Evolutionary conservation across 2,329 filamentous ascomycete species (phyloP).

Genomic region (Hymenoscyphus infarciens): DNA sequence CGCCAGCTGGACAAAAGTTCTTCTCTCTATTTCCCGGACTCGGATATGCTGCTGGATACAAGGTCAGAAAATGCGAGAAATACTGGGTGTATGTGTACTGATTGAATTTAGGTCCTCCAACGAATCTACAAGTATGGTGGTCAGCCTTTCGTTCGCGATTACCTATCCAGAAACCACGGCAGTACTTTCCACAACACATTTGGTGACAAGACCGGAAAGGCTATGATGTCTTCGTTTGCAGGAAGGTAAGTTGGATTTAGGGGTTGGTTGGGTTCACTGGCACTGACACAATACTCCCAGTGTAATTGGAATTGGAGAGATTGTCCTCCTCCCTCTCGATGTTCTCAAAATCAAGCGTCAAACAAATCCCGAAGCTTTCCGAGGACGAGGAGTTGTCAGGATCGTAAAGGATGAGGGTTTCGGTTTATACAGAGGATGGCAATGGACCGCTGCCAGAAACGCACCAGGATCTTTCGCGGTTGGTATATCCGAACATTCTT

Average conservation of each 20-base stretch:
- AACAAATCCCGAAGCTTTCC: constrained; percentile 97
- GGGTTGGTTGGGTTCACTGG: constrained; percentile 7
- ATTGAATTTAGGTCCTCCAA: constrained; percentile 67
- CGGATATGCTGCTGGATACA: constrained; percentile 96
- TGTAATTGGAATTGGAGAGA: constrained; percentile 95
- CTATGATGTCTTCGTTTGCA: constrained; percentile 94
- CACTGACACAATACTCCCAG: constrained; percentile 41
- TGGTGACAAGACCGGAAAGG: constrained; percentile 95
- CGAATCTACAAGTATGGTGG: constrained; percentile 98
- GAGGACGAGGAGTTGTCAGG: constrained; percentile 82
- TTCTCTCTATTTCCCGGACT: constrained; percentile 94
- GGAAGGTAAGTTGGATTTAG: constrained; percentile 59
- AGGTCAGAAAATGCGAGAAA: constrained; percentile 49
- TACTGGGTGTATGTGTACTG: background rate
- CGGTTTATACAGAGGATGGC: constrained; percentile 91
- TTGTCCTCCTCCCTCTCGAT: constrained; percentile 89
- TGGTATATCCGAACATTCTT: constrained; percentile 41
- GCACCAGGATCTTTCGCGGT: constrained; percentile 95
- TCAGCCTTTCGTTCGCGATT: constrained; percentile 92
- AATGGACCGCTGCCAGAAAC: constrained; percentile 96
- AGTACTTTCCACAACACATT: constrained; percentile 83
- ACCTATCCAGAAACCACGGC: constrained; percentile 74
- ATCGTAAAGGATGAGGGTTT: constrained; percentile 95
- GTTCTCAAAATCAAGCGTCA: constrained; percentile 99
- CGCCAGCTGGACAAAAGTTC: constrained; percentile 72